These are phyloP conservation scores for Cenchrus fungigraminus DNA, from an alignment of 176 grass and related monocot genomes.

Conservation along the genomic window DNA sequence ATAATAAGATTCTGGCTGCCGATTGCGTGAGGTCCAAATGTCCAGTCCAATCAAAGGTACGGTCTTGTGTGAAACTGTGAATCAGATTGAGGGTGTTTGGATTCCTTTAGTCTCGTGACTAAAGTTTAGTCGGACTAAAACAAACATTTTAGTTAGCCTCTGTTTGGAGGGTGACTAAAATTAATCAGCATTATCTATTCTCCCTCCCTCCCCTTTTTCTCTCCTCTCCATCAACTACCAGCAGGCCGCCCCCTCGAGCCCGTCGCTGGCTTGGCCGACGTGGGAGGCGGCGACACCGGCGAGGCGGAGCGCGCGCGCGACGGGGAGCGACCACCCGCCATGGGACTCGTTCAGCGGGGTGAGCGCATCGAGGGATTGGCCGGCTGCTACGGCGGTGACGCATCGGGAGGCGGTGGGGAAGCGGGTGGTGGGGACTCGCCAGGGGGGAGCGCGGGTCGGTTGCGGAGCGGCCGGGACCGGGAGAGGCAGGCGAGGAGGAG, in stretches of 20 bases:
- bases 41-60: too few species aligned
- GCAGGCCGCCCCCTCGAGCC: slow-evolving; percentile 40
- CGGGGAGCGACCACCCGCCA: slow-evolving; percentile 71
- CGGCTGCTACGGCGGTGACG: slow-evolving; percentile 8
- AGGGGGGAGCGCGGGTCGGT: neutral
- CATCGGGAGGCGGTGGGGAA: slow-evolving; percentile 27
- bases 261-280: slow-evolving; percentile 49
- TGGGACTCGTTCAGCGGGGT: slow-evolving; percentile 58
- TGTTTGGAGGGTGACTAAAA: too few species aligned
- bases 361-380: slow-evolving; percentile 50
- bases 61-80: too few species aligned
- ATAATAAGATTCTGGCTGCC: too few species aligned
- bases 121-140: too few species aligned
- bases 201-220: too few species aligned
- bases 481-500: slow-evolving; percentile 48
- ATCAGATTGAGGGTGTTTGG: too few species aligned
- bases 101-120: too few species aligned
- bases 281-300: slow-evolving; percentile 57
- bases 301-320: slow-evolving; percentile 63
- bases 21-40: too few species aligned
- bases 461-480: slow-evolving; percentile 20
- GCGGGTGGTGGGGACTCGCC: neutral
- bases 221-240: too few species aligned
- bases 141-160: too few species aligned
- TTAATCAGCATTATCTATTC: too few species aligned